Conservation (phyloP, 345 rosid genomes). For the Salix exigua region DNA sequence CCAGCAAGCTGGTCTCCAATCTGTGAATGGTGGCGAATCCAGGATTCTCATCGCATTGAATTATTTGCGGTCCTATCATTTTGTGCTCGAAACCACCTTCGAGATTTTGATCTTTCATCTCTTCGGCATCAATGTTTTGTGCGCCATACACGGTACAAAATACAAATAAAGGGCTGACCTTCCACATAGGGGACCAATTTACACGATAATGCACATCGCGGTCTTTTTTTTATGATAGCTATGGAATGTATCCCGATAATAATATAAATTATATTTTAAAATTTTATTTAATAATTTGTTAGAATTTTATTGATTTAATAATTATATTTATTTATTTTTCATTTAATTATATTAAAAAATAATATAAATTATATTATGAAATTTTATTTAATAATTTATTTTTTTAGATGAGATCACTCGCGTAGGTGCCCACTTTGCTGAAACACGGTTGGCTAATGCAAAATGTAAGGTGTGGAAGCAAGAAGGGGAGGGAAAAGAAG, state of each 20-base stretch:
- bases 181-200: slow-evolving; percentile 12
- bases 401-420: no score
- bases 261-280: no score
- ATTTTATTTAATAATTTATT: no score
- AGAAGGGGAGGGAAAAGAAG: not conserved
- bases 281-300: no score
- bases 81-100: not conserved
- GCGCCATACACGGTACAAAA: not conserved
- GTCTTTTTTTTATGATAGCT: not conserved
- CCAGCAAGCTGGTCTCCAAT: not conserved
- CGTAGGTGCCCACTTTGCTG: slow-evolving; percentile 29
- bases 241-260: fast-evolving
- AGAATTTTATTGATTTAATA: no score
- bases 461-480: not conserved
- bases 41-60: not conserved
- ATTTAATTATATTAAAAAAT: no score
- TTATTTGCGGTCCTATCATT: not conserved
- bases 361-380: no score
- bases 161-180: not conserved
- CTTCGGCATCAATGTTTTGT: not conserved
- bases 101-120: not conserved
- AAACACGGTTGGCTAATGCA: slow-evolving; percentile 25
- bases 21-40: not conserved
- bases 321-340: no score
- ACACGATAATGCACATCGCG: slow-evolving; percentile 9